A percentile compares a stretch with the other conserved stretches of the same genome.
Conservation (phyloP, 2,329 filamentous ascomycete species). For the Neonectria magnoliae region DNA sequence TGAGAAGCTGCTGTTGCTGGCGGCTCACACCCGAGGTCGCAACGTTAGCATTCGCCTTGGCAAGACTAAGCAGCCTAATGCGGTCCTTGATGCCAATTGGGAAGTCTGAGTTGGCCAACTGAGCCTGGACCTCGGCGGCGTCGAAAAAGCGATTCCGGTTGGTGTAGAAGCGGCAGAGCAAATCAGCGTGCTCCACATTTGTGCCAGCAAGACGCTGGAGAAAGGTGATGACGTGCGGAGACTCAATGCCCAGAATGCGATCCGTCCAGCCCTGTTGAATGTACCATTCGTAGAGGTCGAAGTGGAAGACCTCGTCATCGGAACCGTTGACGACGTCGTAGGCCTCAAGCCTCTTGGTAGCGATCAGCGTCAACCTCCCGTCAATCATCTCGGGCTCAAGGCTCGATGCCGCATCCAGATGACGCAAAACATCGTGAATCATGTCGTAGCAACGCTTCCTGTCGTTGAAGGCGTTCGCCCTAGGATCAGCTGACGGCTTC, state of each 20-base stretch:
- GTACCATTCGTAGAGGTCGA: constrained; percentile 98
- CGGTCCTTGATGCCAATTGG: constrained; percentile 81
- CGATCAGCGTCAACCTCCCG: constrained; percentile 78
- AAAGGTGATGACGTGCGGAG: constrained; percentile 86
- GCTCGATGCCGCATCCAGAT: constrained; percentile 77
- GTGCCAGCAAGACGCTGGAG: constrained; percentile 79
- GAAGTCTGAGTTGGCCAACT: constrained; percentile 87
- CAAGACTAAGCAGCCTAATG: constrained; percentile 88
- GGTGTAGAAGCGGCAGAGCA: constrained; percentile 92
- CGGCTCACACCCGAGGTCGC: constrained; percentile 79
- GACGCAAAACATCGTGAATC: constrained; percentile 82
- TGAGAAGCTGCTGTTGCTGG: constrained; percentile 83
- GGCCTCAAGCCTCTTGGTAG: constrained; percentile 85
- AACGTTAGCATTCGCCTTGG: constrained; percentile 92
- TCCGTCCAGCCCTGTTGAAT: constrained; percentile 85
- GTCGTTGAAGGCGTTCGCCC: constrained; percentile 72
- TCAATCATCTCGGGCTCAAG: constrained; percentile 79
- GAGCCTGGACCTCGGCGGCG: constrained; percentile 85
- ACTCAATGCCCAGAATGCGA: constrained; percentile 84
- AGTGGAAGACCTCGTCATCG: constrained; percentile 93
- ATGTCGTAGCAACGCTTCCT: constrained; percentile 86
- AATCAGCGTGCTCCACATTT: constrained; percentile 82
- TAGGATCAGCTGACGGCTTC: constrained; percentile 75
- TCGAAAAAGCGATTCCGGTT: constrained; percentile 85
- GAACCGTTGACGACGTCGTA: constrained; percentile 91